Base-by-base conservation (phyloP, 2,329 filamentous ascomycete genomes). In the Paecilomyces fulvus region DNA sequence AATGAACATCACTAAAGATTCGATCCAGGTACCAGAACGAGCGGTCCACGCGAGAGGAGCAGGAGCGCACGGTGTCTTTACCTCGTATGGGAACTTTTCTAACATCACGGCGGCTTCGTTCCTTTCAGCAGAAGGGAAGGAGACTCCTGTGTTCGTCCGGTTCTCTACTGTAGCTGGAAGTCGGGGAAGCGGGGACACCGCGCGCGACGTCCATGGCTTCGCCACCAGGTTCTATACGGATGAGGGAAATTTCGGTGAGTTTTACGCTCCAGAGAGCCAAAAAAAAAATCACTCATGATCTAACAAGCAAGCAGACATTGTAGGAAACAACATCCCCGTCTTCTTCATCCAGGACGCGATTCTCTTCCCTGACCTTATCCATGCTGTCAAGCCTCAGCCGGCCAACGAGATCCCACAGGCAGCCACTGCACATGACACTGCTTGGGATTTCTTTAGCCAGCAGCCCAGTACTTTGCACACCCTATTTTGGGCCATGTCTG, bases 141-240 rank as follows among this genome's bases (percentile, higher is more conserved):
- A 85, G 65, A 85, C 85, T 0, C 77, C 83, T 0, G 75, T 85
- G 0, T 89, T 89, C 64, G 76, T 86, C n/a, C 84, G 87, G 14
- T 88, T 90, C 68, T 90, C 87, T 0, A 90, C 87, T 1, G 88
- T 91, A 9, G 83, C 85, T 20, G 86, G 86, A 2, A 86, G 81
- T 31, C 78, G 83, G 12, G 88, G 87, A 30, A 87, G 84, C 62
- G 80, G 84, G 1, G 87, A 90, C 63, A 86, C 85, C 0, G 85
- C 80, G 6, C 80, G 88, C 33, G 87, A 90, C 74, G 85, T 89
- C 0, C 86, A 87, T 59, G 87, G 87, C 1, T 90, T 89, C 63
- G 87, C 87, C 2, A 81, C 78, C 52, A 79, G 80, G 56, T 85
- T 87, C 63, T 89, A 89, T 64, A 89, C 87, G 0, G 84, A 88